Evolutionary conservation across 2,329 filamentous ascomycete genomes (phyloP).

Genomic region (Geosmithia flava): DNA sequence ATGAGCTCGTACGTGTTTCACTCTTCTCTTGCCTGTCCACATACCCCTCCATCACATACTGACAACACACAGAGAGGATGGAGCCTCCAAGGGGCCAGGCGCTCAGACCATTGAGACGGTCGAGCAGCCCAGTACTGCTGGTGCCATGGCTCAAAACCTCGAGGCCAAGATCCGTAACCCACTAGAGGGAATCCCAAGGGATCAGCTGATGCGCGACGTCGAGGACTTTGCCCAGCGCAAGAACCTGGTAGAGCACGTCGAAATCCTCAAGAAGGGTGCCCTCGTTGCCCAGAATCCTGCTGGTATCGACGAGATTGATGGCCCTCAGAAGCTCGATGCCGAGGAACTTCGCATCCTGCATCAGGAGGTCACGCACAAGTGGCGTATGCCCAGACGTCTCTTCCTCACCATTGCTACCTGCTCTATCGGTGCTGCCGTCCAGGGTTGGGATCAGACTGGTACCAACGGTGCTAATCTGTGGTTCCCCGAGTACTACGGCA

Average conservation of each 20-base stretch:
- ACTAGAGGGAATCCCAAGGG: constrained; percentile 33
- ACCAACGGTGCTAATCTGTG: constrained; percentile 50
- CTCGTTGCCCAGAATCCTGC: constrained; percentile 45
- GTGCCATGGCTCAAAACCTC: background rate
- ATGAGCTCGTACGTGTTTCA: background rate
- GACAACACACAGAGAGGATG: background rate
- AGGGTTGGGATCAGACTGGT: constrained; percentile 56
- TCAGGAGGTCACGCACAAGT: constrained; percentile 52
- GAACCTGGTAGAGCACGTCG: constrained; percentile 44
- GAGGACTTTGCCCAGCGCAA: constrained; percentile 44
- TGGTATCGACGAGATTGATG: constrained; percentile 39
- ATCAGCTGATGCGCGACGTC: constrained; percentile 44
- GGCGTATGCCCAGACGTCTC: constrained; percentile 47
- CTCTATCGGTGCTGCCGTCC: constrained; percentile 55
- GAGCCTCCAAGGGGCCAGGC: background rate
- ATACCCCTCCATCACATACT: background rate
- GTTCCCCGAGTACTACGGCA: constrained; percentile 35
- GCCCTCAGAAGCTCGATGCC: constrained; percentile 40
- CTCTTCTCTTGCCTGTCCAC: background rate
- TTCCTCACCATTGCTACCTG: constrained; percentile 56
- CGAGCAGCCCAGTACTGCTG: background rate
- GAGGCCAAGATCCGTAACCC: constrained; percentile 23
- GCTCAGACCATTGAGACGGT: background rate
- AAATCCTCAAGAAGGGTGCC: constrained; percentile 44
- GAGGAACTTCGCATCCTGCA: constrained; percentile 44